phyloP scores from a whole-genome alignment of 257 asterid genomes.

The Mitragyna speciosa region DNA sequence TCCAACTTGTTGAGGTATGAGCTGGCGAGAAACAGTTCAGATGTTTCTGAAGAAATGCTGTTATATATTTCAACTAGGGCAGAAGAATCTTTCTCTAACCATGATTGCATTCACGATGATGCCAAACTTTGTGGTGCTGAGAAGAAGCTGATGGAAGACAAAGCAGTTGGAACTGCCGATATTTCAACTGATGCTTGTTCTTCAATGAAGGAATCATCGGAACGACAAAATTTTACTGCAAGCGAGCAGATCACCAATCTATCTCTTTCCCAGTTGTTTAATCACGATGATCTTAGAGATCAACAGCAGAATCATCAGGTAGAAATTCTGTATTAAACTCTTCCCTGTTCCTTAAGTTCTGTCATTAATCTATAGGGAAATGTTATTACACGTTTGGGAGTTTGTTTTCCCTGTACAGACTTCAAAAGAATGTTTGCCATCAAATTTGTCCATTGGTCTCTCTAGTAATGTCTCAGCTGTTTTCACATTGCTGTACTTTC shows the following conservation, averaged over 20 bases:
- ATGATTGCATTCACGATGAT: constrained; percentile 2
- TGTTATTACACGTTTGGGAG: neutral
- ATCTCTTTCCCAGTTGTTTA: neutral
- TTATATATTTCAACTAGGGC: constrained; percentile 15
- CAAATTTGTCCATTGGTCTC: neutral
- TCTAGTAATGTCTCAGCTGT: neutral
- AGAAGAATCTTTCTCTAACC: constrained; percentile 15
- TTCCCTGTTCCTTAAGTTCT: neutral
- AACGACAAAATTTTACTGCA: neutral
- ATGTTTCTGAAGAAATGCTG: constrained; percentile 7
- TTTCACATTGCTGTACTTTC: neutral
- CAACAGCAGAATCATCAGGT: constrained; percentile 6
- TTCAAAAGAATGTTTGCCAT: neutral
- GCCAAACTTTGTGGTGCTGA: constrained; percentile 16
- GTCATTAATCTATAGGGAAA: neutral
- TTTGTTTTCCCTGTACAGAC: neutral
- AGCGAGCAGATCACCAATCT: neutral
- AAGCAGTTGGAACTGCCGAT: constrained; percentile 10
- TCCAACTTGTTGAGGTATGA: constrained; percentile 23
- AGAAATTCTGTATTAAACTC: neutral
- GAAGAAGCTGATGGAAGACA: constrained; percentile 19
- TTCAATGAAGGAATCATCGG: neutral
- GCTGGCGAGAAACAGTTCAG: constrained; percentile 5
- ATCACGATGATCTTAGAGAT: neutral
- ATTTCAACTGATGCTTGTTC: constrained; percentile 1